Conservation (phyloP, 2,329 filamentous ascomycete genomes). For the Cytospora chrysosperma region DNA sequence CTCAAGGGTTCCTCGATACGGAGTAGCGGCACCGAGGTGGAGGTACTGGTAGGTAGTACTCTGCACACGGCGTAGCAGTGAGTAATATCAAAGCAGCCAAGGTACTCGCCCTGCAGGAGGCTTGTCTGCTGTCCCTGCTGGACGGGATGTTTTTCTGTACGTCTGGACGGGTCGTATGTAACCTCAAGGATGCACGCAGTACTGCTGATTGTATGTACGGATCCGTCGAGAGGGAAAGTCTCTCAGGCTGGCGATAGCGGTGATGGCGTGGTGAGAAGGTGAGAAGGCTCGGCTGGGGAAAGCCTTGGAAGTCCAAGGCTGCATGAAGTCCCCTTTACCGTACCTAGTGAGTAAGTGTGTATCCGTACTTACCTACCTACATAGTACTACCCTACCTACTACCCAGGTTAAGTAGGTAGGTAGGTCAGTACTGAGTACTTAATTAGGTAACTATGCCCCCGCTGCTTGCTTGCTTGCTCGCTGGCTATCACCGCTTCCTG, state of each 20-base stretch:
- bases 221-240: background rate
- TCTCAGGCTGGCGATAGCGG: background rate
- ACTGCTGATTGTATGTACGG: no score
- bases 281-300: background rate
- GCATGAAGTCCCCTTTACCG: background rate
- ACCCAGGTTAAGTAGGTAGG: no score
- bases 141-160: background rate
- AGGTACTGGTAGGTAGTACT: background rate
- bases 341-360: no score
- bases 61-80: background rate
- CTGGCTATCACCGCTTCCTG: background rate
- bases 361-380: no score
- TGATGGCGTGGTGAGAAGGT: background rate
- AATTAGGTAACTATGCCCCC: no score
- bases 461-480: background rate
- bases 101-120: constrained; percentile 13
- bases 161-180: background rate
- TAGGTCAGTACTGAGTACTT: no score
- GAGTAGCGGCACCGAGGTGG: constrained; percentile 7
- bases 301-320: no score
- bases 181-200: no score
- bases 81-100: constrained; percentile 2
- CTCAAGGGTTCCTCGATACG: background rate
- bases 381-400: no score
- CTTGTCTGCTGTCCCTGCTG: background rate